Conservation (phyloP, 2,329 filamentous ascomycete genomes). For the Coniochaeta prunicola region DNA sequence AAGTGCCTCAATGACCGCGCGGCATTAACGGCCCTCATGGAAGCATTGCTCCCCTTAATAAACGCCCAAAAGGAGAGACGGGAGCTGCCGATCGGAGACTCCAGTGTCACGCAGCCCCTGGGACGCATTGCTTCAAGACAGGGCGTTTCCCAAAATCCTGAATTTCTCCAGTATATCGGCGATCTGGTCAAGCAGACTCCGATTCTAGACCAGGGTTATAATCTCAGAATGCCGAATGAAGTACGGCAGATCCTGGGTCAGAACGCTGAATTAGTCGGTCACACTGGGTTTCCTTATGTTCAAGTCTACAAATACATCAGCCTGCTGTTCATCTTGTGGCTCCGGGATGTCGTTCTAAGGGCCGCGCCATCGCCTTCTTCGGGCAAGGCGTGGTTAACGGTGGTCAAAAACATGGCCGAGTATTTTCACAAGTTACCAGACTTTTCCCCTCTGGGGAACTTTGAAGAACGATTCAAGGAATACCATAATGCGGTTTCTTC, state of each 20-base stretch:
- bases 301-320: neutral
- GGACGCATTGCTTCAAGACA: no score
- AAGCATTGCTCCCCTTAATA: neutral
- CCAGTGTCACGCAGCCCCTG: neutral
- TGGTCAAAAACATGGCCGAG: neutral
- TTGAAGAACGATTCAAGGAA: neutral
- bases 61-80: neutral
- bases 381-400: neutral
- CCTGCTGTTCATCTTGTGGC: neutral
- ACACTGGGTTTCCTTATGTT: neutral
- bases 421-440: neutral
- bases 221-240: no score
- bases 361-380: neutral
- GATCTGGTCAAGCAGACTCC: no score
- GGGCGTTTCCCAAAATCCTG: no score
- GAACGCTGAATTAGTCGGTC: no score
- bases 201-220: no score
- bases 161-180: no score
- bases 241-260: no score
- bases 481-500: neutral
- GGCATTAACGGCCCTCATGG: neutral
- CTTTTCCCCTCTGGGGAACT: neutral
- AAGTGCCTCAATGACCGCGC: neutral
- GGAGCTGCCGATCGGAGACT: neutral
- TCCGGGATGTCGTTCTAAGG: neutral